Conservation (phyloP, 1,284 basidiomycete genomes). For the Gymnopus androsaceus region DNA sequence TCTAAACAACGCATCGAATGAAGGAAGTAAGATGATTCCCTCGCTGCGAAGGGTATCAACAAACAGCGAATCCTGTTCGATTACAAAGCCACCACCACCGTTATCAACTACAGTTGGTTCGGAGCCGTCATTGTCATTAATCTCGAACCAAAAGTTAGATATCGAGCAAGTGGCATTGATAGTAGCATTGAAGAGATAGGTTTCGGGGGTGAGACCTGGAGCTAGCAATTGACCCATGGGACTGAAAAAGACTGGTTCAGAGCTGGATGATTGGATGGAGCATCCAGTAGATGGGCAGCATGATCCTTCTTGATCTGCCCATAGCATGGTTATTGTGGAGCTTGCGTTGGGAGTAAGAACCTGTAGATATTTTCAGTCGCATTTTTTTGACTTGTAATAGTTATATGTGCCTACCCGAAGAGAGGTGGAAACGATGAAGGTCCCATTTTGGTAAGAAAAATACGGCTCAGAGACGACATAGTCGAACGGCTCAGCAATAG, state of each 20-base stretch:
- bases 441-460: neutral
- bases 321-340: slow-evolving; percentile 6
- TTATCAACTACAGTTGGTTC: slow-evolving; percentile 1
- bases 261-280: neutral
- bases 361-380: neutral
- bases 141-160: neutral
- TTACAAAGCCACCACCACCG: slow-evolving; percentile 2
- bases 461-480: slow-evolving; percentile 15
- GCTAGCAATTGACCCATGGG: neutral
- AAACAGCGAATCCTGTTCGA: slow-evolving; percentile 7
- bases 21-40: neutral
- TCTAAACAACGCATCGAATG: neutral
- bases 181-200: neutral
- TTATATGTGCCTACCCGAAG: slow-evolving; percentile 6
- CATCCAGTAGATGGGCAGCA: slow-evolving; percentile 7
- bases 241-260: neutral
- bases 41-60: neutral
- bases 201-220: neutral
- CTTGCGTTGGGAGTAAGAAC: neutral
- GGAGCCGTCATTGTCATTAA: neutral
- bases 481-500: slow-evolving; percentile 19
- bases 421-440: neutral
- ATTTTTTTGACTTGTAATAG: neutral
- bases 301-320: slow-evolving; percentile 12
- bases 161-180: neutral